Evolutionary conservation across 1,284 basidiomycete species (phyloP).

Genomic region (Tilletia horrida): DNA sequence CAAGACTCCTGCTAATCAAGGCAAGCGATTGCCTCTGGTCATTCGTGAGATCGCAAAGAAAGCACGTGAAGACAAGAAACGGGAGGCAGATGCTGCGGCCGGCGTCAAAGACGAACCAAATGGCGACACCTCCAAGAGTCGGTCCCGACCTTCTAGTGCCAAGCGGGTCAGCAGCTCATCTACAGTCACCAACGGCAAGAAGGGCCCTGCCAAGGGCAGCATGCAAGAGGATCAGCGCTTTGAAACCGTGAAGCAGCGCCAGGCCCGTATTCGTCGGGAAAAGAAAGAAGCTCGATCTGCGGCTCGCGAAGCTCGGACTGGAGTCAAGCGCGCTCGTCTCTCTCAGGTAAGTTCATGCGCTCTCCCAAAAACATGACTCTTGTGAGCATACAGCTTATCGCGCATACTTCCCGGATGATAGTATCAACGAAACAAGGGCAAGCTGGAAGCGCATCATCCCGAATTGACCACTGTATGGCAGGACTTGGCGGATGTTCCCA

Average conservation of each 20-base stretch:
- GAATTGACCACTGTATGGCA: constrained; percentile 86
- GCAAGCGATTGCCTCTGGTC: background rate
- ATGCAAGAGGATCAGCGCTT: constrained; percentile 33
- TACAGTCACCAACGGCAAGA: background rate
- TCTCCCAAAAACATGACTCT: background rate
- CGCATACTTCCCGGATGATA: background rate
- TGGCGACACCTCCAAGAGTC: background rate
- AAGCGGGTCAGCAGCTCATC: background rate
- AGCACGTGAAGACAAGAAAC: background rate
- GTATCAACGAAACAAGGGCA: constrained; percentile 29
- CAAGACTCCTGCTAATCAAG: background rate
- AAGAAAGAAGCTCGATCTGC: constrained; percentile 23
- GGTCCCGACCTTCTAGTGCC: background rate
- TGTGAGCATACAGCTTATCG: background rate
- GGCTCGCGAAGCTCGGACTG: background rate
- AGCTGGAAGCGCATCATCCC: constrained; percentile 55
- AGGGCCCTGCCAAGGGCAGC: constrained; percentile 17
- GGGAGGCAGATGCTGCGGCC: constrained; percentile 1
- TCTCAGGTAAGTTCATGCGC: constrained; percentile 59
- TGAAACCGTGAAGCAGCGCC: constrained; percentile 46
- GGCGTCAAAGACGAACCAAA: background rate
- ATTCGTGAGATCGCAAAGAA: background rate
- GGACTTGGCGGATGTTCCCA: constrained; percentile 67
- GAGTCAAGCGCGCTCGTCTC: constrained; percentile 51
- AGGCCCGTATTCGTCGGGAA: constrained; percentile 32